These are phyloP conservation scores for Amanita rubescens DNA, from an alignment of 768 basidiomycete species.

Conservation along the genomic window DNA sequence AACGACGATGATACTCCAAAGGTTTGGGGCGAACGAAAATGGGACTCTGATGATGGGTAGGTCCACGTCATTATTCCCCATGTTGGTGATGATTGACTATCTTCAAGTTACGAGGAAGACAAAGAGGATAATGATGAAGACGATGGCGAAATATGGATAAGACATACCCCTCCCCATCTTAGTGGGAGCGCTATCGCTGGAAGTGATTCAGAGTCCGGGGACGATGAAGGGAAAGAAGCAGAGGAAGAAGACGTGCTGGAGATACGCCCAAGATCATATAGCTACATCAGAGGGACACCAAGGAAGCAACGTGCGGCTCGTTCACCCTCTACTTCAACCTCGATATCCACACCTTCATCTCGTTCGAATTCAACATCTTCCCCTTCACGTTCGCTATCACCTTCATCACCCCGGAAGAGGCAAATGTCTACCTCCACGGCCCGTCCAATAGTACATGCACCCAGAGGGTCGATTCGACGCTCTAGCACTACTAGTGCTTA, in stretches of 20 bases:
- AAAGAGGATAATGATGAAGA: constrained; percentile 54
- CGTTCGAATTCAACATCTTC: constrained; percentile 10
- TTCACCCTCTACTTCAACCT: constrained; percentile 38
- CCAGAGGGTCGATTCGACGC: constrained; percentile 2
- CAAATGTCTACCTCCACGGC: constrained; percentile 2
- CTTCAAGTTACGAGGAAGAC: constrained; percentile 58
- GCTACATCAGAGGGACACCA: constrained; percentile 15
- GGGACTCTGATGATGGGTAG: constrained; percentile 59
- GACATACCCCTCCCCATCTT: constrained; percentile 7
- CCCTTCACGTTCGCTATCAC: constrained; percentile 9
- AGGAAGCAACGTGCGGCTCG: constrained; percentile 21
- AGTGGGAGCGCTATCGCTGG: constrained; percentile 24
- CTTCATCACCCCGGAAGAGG: constrained; percentile 7
- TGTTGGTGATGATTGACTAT: neutral
- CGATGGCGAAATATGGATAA: constrained; percentile 28
- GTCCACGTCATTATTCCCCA: constrained; percentile 19
- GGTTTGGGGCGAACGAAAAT: constrained; percentile 11
- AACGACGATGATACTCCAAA: constrained; percentile 20
- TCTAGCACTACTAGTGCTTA: constrained; percentile 20
- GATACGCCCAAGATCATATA: constrained; percentile 38
- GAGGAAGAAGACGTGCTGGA: constrained; percentile 54
- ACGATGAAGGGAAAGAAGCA: constrained; percentile 16
- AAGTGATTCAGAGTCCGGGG: constrained; percentile 31
- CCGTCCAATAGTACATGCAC: constrained; percentile 2
- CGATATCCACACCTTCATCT: constrained; percentile 31